These are phyloP conservation scores for Paraphaeosphaeria minitans DNA, from an alignment of 2,329 filamentous ascomycete species.

Conservation along the genomic window DNA sequence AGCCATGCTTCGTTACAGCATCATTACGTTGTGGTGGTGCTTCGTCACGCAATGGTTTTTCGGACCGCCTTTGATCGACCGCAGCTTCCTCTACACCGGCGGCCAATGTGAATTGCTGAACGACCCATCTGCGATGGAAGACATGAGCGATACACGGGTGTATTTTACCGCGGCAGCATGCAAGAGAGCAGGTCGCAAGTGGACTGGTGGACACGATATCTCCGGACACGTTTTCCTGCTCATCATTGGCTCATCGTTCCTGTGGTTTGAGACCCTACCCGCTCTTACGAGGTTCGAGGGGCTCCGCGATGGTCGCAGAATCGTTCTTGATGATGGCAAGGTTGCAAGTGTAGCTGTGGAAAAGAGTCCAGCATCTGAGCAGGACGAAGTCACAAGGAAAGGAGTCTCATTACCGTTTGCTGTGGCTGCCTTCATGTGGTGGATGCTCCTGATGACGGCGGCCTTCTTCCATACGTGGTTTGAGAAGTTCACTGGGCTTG, in stretches of 20 bases:
- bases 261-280: slow-evolving; percentile 79
- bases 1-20: slow-evolving; percentile 69
- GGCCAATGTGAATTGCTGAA: slow-evolving; percentile 74
- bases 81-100: slow-evolving; percentile 85
- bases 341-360: slow-evolving; percentile 54
- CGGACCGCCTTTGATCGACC: slow-evolving; percentile 86
- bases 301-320: slow-evolving; percentile 65
- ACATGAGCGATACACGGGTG: slow-evolving; percentile 51
- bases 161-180: slow-evolving; percentile 78
- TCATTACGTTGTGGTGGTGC: slow-evolving; percentile 80
- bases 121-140: slow-evolving; percentile 55
- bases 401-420: slow-evolving; percentile 60
- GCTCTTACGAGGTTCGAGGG: slow-evolving; percentile 57
- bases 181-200: slow-evolving; percentile 78
- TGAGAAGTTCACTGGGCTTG: slow-evolving; percentile 72
- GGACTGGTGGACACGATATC: slow-evolving; percentile 95
- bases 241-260: slow-evolving; percentile 79
- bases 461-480: slow-evolving; percentile 99
- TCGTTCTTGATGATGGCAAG: slow-evolving; percentile 70
- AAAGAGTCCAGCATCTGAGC: slow-evolving; percentile 48
- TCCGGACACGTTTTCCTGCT: slow-evolving; percentile 94
- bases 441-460: slow-evolving; percentile 99
- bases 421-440: slow-evolving; percentile 75
- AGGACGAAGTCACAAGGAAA: slow-evolving; percentile 47
- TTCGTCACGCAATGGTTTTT: slow-evolving; percentile 97